These are phyloP conservation scores for Geotrichum restrictum DNA, from an alignment of 1,139 yeast genomes.

Conservation along the genomic window DNA sequence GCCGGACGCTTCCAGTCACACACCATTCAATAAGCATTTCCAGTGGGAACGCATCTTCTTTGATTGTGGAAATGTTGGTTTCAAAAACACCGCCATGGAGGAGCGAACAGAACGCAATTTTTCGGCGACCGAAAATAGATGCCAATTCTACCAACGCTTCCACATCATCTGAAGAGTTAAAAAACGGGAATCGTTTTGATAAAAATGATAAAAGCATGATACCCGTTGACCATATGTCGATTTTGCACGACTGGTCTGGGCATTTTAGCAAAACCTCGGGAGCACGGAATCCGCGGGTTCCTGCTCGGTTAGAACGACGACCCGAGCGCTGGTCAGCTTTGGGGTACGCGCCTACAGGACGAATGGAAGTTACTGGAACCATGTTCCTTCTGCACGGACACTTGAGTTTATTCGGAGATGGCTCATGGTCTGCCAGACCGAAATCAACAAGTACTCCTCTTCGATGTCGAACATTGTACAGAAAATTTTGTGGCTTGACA, in stretches of 20 bases:
- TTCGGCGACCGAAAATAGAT: conserved; percentile 73
- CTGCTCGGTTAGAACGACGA: conserved; percentile 93
- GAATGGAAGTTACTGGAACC: conserved; percentile 7
- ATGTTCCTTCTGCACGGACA: conserved; percentile 18
- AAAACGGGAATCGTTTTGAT: conserved; percentile 74
- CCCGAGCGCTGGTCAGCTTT: conserved; percentile 57
- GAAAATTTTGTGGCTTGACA: conserved; percentile 74
- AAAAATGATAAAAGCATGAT: conserved; percentile 73
- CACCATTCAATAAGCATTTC: conserved; percentile 42
- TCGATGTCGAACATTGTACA: conserved; percentile 70
- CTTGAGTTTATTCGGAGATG: conserved; percentile 1
- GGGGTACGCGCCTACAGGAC: conserved; percentile 34
- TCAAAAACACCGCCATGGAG: conserved; percentile 89
- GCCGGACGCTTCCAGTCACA: conserved; percentile 23
- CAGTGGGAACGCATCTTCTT: conserved; percentile 9
- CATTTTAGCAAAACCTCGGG: conserved; percentile 91
- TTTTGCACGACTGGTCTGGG: conserved; percentile 72
- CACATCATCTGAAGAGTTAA: conserved; percentile 84
- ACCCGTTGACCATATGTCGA: conserved; percentile 93
- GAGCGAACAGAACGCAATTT: conserved; percentile 70
- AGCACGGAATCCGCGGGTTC: conserved; percentile 94
- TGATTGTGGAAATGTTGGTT: conserved; percentile 48
- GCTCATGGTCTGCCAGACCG: conserved; percentile 68
- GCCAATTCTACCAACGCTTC: conserved; percentile 87
- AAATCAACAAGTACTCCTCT: conserved; percentile 87